These are phyloP conservation scores for Lagenidium giganteum DNA, from an alignment of 352 stramenopile genomes.

Conservation along the genomic window DNA sequence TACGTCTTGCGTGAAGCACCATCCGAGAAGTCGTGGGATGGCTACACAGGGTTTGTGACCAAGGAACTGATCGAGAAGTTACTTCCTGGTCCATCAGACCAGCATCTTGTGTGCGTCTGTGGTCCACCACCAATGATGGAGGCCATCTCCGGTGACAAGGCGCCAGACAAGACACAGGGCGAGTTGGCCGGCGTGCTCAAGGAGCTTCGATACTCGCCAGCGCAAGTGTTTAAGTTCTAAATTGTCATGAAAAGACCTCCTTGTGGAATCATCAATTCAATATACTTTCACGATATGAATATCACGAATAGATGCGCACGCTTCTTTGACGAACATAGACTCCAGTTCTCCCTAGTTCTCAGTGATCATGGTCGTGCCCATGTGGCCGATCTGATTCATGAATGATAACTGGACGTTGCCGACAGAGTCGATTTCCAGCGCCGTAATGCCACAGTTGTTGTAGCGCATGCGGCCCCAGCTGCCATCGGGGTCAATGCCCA, in stretches of 20 bases:
- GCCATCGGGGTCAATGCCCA: constrained; percentile 54
- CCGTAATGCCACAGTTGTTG: constrained; percentile 60
- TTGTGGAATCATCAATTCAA: not conserved
- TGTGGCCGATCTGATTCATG: constrained; percentile 61
- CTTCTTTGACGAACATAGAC: constrained; percentile 1
- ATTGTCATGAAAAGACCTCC: not conserved
- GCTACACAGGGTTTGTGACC: constrained; percentile 59
- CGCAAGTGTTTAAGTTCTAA: constrained; percentile 72
- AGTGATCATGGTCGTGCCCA: constrained; percentile 48
- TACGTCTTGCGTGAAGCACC: constrained; percentile 42
- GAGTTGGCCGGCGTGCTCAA: constrained; percentile 73
- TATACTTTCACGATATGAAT: not conserved
- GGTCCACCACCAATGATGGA: constrained; percentile 84
- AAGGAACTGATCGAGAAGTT: constrained; percentile 65
- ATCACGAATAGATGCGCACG: not conserved
- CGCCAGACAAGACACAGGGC: constrained; percentile 71
- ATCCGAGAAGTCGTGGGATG: constrained; percentile 32
- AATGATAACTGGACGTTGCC: constrained; percentile 60
- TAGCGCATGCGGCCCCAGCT: constrained; percentile 71
- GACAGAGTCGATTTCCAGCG: constrained; percentile 61
- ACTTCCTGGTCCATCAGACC: constrained; percentile 49
- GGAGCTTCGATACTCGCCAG: constrained; percentile 48
- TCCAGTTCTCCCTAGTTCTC: constrained; percentile 27
- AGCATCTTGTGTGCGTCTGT: constrained; percentile 75
- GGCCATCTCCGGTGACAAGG: constrained; percentile 74